These are phyloP conservation scores for Hypoxylon fragiforme DNA, from an alignment of 495 filamentous ascomycete genomes.

Conservation along the genomic window DNA sequence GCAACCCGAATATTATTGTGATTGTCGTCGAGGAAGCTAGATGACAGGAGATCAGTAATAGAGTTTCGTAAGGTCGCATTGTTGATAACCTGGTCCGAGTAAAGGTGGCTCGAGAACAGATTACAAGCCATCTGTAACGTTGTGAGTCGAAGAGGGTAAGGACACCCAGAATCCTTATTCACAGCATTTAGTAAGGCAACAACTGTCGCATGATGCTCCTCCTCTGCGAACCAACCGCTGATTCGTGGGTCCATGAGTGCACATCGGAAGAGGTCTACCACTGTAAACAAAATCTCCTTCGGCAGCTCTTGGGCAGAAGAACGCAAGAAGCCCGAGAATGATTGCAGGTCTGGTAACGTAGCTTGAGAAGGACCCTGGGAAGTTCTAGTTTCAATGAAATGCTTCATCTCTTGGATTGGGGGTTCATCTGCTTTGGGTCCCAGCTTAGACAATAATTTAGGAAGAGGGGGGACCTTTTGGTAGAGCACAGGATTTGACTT, in stretches of 20 bases:
- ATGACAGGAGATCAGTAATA: conserved; percentile 53
- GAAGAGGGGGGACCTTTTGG: conserved; percentile 77
- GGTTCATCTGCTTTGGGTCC: conserved; percentile 55
- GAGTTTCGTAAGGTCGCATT: conserved; percentile 42
- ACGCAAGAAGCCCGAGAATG: conserved; percentile 57
- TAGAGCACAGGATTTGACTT: conserved; percentile 71
- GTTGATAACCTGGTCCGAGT: conserved; percentile 48
- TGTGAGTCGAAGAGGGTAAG: conserved; percentile 82
- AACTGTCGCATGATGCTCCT: conserved; percentile 65
- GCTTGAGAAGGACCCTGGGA: conserved; percentile 58
- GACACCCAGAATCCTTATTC: conserved; percentile 53
- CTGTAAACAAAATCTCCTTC: conserved; percentile 67
- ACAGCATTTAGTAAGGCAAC: conserved; percentile 64
- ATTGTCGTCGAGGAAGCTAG: conserved; percentile 57
- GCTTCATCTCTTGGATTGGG: conserved; percentile 59
- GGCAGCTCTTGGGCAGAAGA: conserved; percentile 55
- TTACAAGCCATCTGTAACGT: conserved; percentile 67
- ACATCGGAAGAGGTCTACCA: conserved; percentile 79
- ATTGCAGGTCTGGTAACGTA: conserved; percentile 61
- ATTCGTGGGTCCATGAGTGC: conserved; percentile 79
- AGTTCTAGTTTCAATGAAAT: conserved; percentile 64
- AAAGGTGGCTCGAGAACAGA: conserved; percentile 64
- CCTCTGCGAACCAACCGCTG: conserved; percentile 84
- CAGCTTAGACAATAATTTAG: conserved; percentile 82
- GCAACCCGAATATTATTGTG: conserved; percentile 67